Base-by-base conservation (phyloP, 495 filamentous ascomycete species). In the Emericellopsis terricola region DNA sequence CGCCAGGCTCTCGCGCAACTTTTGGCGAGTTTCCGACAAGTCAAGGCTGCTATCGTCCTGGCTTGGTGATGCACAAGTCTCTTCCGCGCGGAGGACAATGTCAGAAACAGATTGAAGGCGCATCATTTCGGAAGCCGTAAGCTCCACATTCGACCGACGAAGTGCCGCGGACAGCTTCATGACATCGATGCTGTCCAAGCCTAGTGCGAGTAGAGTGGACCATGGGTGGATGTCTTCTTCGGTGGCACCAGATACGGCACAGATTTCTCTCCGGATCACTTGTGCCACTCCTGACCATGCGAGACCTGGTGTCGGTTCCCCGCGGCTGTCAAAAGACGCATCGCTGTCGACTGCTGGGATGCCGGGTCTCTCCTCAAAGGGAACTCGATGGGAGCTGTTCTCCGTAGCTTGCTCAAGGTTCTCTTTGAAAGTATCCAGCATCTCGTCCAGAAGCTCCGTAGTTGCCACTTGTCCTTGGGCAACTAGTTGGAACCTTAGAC, bases 41-140 rank as follows among this genome's bases (percentile, higher is more conserved):
- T 35, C 0, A 8, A 35, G 18, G 4, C 7, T 2, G n/a, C 6
- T 9, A 21, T 35, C 33, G 14, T 19, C 28, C 28, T 29, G 28
- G 6, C 5, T 8, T 7, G 8, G 7, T 9, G 5, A 13, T 9
- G 4, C 38, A 8, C 8, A 36, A n/a, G 2, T 30, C 6, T 17
- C 18, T 29, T 36, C 19, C 41, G 1, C 5, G 45, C 19, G 16
- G 20, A 33, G 2, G 8, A n/a, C 9, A 19, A 36, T 28, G 2
- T 35, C 15, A 16, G n/a, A 28, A 15, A 89, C 68, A 1, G 70
- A 81, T 31, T 71, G 69, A n/a, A 57, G 59, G 39, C 64, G 70
- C 66, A 87, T 75, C 30, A 91, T 69, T 21, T 51, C 50, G 47
- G 79, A 77, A 9, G 81, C 66, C 7, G 73, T 62, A 33, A 86